Base-by-base conservation (phyloP, 1,139 yeast genomes). In the Taphrina communis region DNA sequence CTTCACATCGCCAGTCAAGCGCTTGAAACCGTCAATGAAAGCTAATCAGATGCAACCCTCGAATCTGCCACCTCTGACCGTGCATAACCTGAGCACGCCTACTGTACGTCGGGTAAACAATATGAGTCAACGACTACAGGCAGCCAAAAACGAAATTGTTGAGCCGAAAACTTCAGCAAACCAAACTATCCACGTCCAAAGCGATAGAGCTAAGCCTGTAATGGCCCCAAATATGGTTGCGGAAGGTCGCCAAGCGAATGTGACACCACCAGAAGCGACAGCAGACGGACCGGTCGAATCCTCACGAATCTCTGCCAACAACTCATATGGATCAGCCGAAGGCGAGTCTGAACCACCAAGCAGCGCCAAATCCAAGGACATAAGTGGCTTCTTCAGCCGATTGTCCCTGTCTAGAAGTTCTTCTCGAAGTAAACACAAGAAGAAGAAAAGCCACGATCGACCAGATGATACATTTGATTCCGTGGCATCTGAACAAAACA, bases 1-100 rank as follows among this genome's bases (percentile, higher is more conserved):
- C 36, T 63, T 63, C 19, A 63, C 67, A 1, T 63, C 67, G 8
- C 67, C 67, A 8, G 48, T 57, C 14, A 63, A 63, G 52, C 46
- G 17, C 11, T 31, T 3, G 14, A 53, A 55, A 17, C 35, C 55
- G 19, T 57, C 67, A 4, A 17, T 36, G 9, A 60, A 39, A n/a
- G 57, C 38, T 8, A 38, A 55, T 17, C 66, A 62, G 6, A 25
- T 53, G 56, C 67, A 63, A 52, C 67, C 67, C 3, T 36, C 56
- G 17, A 42, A 35, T 12, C 19, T 63, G 7, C 67, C 67, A 17
- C 67, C 67, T 1, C n/a, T 63, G 36, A 63, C n/a, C 5, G 50
- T 63, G 8, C 67, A 53, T 6, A 55, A 39, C 9, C 46, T 63
- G 9, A 44, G 61, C 44, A 53, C 56, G 21, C 67, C 67, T 19